These are phyloP conservation scores for Henningerozyma blattae DNA, from an alignment of 805 yeast species.

Conservation along the genomic window DNA sequence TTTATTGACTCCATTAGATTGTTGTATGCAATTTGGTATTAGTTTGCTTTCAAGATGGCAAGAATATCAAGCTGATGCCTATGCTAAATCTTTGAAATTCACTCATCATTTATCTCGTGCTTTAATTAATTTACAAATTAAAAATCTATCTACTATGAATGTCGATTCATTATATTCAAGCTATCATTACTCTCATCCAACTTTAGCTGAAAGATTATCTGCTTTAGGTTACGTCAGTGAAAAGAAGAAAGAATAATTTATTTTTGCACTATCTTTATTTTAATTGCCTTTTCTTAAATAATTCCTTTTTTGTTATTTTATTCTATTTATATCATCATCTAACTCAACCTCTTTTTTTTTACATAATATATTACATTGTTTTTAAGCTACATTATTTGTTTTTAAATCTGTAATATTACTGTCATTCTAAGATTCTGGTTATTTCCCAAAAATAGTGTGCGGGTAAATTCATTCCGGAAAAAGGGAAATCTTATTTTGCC, in stretches of 20 bases:
- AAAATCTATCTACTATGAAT: constrained; percentile 75
- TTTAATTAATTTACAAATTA: constrained; percentile 62
- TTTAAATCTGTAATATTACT: no score
- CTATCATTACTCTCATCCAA: constrained; percentile 86
- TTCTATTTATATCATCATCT: no score
- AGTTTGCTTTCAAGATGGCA: constrained; percentile 70
- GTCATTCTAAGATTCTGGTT: no score
- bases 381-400: no score
- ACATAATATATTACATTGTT: no score
- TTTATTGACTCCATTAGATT: constrained; percentile 65
- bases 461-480: no score
- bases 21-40: constrained; percentile 50
- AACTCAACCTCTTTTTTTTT: no score
- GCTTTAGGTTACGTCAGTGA: constrained; percentile 44
- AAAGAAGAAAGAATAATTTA: constrained; percentile 16
- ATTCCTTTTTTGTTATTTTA: no score
- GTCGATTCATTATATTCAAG: constrained; percentile 86
- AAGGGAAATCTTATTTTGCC: no score
- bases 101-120: constrained; percentile 56
- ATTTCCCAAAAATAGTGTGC: no score
- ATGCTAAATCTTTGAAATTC: constrained; percentile 66
- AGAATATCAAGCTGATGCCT: constrained; percentile 90
- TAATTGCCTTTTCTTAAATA: no score
- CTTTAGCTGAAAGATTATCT: constrained; percentile 72
- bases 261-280: background rate